phyloP scores from a whole-genome alignment of 805 yeast species.

The Saccharomycopsis sp. region DNA sequence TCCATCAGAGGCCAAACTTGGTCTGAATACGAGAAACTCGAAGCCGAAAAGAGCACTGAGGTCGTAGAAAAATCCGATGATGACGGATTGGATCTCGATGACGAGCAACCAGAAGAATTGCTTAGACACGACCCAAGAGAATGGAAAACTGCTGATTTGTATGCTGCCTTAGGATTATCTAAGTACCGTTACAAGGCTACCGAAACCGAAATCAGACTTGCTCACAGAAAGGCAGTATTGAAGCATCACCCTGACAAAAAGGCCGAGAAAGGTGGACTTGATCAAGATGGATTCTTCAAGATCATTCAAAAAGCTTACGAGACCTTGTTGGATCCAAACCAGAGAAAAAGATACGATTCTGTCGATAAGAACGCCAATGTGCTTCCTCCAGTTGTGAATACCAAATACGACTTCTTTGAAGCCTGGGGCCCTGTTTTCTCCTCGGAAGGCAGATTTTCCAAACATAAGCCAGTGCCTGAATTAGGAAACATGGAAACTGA shows the following conservation, averaged over 20 bases:
- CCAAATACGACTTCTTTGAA: slow-evolving; percentile 76
- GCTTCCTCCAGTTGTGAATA: slow-evolving; percentile 61
- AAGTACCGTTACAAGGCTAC: slow-evolving; percentile 88
- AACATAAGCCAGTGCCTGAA: slow-evolving; percentile 79
- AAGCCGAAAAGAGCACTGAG: slow-evolving; percentile 80
- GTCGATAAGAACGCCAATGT: slow-evolving; percentile 88
- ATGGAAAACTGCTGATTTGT: slow-evolving; percentile 95
- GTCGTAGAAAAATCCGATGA: slow-evolving; percentile 52
- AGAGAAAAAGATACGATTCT: slow-evolving; percentile 92
- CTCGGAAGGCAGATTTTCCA: slow-evolving; percentile 87
- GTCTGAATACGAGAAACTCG: slow-evolving; percentile 93
- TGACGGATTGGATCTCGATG: slow-evolving; percentile 58
- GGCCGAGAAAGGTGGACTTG: slow-evolving; percentile 75
- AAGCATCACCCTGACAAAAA: slow-evolving; percentile 98
- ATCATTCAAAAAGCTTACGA: slow-evolving; percentile 96
- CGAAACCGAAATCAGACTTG: slow-evolving; percentile 88
- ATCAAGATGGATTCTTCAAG: slow-evolving; percentile 95
- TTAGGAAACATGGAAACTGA: slow-evolving; percentile 65
- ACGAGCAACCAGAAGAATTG: slow-evolving; percentile 61
- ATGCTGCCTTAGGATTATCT: slow-evolving; percentile 91
- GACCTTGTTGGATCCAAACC: slow-evolving; percentile 73
- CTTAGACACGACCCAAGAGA: slow-evolving; percentile 92
- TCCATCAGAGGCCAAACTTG: slow-evolving; percentile 95
- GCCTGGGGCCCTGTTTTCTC: slow-evolving; percentile 91
- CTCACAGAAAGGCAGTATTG: slow-evolving; percentile 94